Percentiles rank a stretch among this genome's conserved stretches.
Evolutionary conservation across 2,329 filamentous ascomycete genomes (phyloP).

Genomic region (Colletotrichum sp.): DNA sequence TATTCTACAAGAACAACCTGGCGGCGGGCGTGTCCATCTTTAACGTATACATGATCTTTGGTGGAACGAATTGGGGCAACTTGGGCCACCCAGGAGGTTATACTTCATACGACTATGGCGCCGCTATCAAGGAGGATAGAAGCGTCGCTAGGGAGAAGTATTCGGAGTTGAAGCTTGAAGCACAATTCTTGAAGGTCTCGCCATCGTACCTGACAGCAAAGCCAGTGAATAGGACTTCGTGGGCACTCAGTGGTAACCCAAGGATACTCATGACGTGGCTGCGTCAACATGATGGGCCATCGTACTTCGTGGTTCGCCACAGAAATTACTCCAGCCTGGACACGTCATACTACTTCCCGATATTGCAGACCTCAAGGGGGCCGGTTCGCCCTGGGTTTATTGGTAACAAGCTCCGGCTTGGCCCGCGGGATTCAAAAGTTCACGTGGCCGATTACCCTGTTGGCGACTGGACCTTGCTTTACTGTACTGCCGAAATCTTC

Average conservation of each 20-base stretch:
- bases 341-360: conserved; percentile 67
- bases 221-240: conserved; percentile 54
- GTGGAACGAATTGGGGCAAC: conserved; percentile 87
- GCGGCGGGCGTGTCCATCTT: conserved; percentile 71
- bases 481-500: conserved; percentile 73
- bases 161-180: conserved; percentile 77
- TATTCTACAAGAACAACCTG: conserved; percentile 81
- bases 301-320: conserved; percentile 74
- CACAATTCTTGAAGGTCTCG: conserved; percentile 76
- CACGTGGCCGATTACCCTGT: conserved; percentile 72
- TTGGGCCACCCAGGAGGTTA: conserved; percentile 72
- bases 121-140: conserved; percentile 70
- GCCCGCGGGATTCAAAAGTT: conserved; percentile 70
- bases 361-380: conserved; percentile 58
- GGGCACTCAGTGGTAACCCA: conserved; percentile 55
- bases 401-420: conserved; percentile 62
- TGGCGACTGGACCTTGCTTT: conserved; percentile 63
- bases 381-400: conserved; percentile 60
- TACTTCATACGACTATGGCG: conserved; percentile 61
- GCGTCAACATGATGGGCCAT: conserved; percentile 54
- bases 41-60: conserved; percentile 80
- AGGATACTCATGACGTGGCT: conserved; percentile 68
- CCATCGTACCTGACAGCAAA: conserved; percentile 70
- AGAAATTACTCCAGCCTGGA: conserved; percentile 64
- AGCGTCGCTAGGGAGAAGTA: conserved; percentile 77